Evolutionary conservation across 176 grass and related monocot genomes (phyloP).

Genomic region (Aegilops longissima): DNA sequence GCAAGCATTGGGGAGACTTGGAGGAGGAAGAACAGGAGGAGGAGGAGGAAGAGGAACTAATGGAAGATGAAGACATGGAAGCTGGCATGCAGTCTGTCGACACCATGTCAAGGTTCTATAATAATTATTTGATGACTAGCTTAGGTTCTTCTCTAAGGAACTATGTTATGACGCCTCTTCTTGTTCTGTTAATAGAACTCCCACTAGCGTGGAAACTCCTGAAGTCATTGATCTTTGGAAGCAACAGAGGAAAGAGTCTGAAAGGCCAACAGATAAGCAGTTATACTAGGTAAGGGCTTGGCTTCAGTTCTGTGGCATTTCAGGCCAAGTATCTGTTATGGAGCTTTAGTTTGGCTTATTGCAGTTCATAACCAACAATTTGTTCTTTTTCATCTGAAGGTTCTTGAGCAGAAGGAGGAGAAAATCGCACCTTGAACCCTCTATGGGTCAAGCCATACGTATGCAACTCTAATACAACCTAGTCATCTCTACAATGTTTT

Average conservation of each 20-base stretch:
- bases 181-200: conserved; percentile 56
- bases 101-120: conserved; percentile 69
- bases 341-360: neutral
- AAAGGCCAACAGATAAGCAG: conserved; percentile 73
- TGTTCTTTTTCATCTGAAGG: conserved; percentile 38
- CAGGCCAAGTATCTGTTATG: neutral
- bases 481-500: neutral
- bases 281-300: conserved; percentile 70
- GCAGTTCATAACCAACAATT: neutral
- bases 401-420: conserved; percentile 84
- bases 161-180: neutral
- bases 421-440: conserved; percentile 61
- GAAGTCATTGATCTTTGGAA: conserved; percentile 94
- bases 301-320: neutral
- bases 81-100: conserved; percentile 87
- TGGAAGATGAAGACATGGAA: conserved; percentile 63
- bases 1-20: conserved; percentile 96
- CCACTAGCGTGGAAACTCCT: conserved; percentile 96
- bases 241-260: conserved; percentile 90
- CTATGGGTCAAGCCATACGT: conserved; percentile 71
- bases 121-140: neutral
- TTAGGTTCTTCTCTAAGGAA: neutral
- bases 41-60: conserved; percentile 46
- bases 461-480: conserved; percentile 27
- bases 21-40: conserved; percentile 63